These are phyloP conservation scores for Grosmannia serpens DNA, from an alignment of 2,329 filamentous ascomycete species.

Conservation along the genomic window DNA sequence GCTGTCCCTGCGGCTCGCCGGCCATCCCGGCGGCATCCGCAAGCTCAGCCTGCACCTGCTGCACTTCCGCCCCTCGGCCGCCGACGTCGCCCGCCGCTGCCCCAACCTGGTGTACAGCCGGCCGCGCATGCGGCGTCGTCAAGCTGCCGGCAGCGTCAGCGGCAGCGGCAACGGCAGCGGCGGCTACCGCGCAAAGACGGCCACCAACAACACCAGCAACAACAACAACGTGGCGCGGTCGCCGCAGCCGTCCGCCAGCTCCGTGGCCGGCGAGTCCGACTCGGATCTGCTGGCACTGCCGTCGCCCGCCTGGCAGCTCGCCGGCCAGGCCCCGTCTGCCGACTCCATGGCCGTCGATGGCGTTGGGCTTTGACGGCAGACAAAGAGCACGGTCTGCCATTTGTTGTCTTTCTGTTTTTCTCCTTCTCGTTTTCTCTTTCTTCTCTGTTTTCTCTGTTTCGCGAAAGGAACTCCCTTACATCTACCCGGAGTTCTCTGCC, in stretches of 20 bases:
- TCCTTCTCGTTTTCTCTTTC: not conserved
- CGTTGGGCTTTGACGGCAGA: too few relatives aligned
- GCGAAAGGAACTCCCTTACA: not conserved
- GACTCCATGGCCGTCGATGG: not conserved
- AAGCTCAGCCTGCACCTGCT: constrained; percentile 12
- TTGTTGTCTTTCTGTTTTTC: not conserved
- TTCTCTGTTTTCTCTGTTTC: not conserved
- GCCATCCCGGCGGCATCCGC: constrained; percentile 8
- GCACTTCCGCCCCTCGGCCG: constrained; percentile 18
- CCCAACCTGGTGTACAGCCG: constrained; percentile 20
- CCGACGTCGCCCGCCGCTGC: constrained; percentile 20
- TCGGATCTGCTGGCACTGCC: not conserved
- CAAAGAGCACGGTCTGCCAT: not conserved
- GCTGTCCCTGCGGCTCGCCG: not conserved
- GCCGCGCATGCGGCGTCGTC: constrained; percentile 23
- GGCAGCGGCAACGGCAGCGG: not conserved
- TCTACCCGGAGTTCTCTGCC: not conserved
- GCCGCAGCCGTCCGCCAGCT: not conserved
- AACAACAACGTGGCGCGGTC: too few relatives aligned
- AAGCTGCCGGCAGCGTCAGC: not conserved
- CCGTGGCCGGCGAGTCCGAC: not conserved
- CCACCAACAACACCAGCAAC: too few relatives aligned
- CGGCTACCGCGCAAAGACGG: not conserved
- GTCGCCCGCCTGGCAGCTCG: too few relatives aligned
- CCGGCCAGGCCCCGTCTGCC: not conserved